Evolutionary conservation across 2,329 filamentous ascomycete species (phyloP), one percentile per base, ranked within the genome.

Genomic region (Botrytis medusae): DNA sequence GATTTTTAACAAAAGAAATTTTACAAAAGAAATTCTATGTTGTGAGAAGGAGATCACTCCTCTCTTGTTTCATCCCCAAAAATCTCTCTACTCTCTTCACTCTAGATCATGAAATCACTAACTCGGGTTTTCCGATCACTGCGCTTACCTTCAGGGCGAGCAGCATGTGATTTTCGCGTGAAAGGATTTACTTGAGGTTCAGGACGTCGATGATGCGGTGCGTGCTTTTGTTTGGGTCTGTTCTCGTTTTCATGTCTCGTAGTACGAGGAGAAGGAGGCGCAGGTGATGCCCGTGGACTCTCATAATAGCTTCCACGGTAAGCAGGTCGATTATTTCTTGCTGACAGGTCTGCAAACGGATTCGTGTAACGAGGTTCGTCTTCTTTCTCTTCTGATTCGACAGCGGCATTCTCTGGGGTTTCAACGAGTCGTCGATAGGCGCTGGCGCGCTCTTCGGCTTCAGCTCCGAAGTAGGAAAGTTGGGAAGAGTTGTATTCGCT

Each of bases 201-300:
- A 18, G 65, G 48, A 42, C 48, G 37, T 57, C 48, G 65, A 57
- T 69, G 44, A 57, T 42, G 48, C 8, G 48, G 65, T 25, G n/a
- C 48, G 48, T 18, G 5, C 37, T 69, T 69, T 40, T 69, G 34
- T 14, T 57, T 57, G 18, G 48, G 18, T 32, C 22, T 16, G 37
- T 69, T 57, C n/a, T 32, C 63, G 22, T 37, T 44, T 37, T 18
- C 42, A 32, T 25, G 25, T 34, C 12, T 69, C 48, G n/a, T 32
- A 42, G 65, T 57, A 40, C 65, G 65, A 69, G 65, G 65, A 57
- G 65, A 69, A 69, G n/a, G 48, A 9, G 65, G 65, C 48, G 37
- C 7, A n/a, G 48, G 34, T 42, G 34, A 32, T 57, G 48, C 48
- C 44, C 34, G 37, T 69, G 65, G 37, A 20, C 32, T 32, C 4